Evolutionary conservation across 495 filamentous ascomycete genomes (phyloP).

Genomic region (Hypomontagnella monticulosa): DNA sequence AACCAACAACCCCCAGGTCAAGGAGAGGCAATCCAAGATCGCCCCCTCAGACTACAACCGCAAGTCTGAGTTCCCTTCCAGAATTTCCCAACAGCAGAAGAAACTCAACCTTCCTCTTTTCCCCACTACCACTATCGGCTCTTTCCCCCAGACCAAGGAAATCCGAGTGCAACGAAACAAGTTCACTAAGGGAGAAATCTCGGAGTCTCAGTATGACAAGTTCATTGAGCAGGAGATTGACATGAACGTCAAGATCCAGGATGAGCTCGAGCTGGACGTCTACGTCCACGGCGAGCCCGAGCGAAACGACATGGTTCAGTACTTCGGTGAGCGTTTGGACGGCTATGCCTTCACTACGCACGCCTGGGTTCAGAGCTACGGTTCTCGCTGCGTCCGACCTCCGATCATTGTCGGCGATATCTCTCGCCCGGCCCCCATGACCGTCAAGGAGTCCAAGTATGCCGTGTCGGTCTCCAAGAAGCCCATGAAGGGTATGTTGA

Average conservation of each 20-base stretch:
- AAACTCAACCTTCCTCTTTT: conserved; percentile 92
- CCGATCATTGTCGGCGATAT: conserved; percentile 99
- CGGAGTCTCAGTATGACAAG: conserved; percentile 87
- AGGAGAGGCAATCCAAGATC: conserved; percentile 90
- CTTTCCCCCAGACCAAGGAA: conserved; percentile 98
- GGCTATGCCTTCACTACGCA: conserved; percentile 99
- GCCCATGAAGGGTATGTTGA: conserved; percentile 99
- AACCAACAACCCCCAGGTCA: conserved; percentile 96
- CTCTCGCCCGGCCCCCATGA: conserved; percentile 95
- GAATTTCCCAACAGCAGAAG: conserved; percentile 86
- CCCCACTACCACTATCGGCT: conserved; percentile 98
- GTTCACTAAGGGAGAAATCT: conserved; percentile 98
- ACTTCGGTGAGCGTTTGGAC: conserved; percentile 96
- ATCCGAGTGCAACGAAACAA: conserved; percentile 96
- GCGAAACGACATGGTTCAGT: conserved; percentile 99
- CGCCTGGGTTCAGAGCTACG: conserved; percentile 98
- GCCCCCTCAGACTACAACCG: conserved; percentile 88
- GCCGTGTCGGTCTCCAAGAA: conserved; percentile 95
- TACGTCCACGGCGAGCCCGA: conserved; percentile 98
- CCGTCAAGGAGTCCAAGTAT: conserved; percentile 99
- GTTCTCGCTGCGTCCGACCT: conserved; percentile 96
- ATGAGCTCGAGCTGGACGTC: conserved; percentile 95
- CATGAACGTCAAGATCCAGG: conserved; percentile 92
- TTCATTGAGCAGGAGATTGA: conserved; percentile 99
- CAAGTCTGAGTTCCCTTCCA: conserved; percentile 82